Evolutionary conservation across 2,329 filamentous ascomycete species (phyloP).

Genomic region (Trichoderma guizhouense): DNA sequence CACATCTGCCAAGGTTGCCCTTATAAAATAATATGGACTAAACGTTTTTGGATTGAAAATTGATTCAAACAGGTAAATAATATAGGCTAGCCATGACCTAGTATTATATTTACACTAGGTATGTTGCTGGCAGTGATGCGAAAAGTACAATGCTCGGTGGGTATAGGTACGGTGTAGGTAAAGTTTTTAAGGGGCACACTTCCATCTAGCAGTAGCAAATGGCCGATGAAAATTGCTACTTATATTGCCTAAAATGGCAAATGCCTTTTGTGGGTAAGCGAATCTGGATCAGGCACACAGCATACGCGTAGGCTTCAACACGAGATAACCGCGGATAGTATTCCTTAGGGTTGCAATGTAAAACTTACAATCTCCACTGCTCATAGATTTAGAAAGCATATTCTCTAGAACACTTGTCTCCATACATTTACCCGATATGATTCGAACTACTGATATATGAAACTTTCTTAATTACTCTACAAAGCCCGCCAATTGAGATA

Average conservation of each 20-base stretch:
- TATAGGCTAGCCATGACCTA: too few species aligned
- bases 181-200: neutral
- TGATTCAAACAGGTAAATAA: neutral
- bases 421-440: too few species aligned
- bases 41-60: neutral
- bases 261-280: neutral
- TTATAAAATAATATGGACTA: too few species aligned
- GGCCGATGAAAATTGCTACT: neutral
- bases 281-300: neutral
- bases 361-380: neutral
- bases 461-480: neutral
- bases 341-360: neutral
- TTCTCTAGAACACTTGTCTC: too few species aligned
- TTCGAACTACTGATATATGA: neutral
- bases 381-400: too few species aligned
- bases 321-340: neutral
- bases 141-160: neutral
- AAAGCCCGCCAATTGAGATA: neutral
- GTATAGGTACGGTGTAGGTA: too few species aligned
- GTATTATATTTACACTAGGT: neutral
- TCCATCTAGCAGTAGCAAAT: neutral
- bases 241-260: neutral
- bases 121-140: neutral
- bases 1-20: too few species aligned
- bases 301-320: neutral